Evolutionary conservation across 2,329 filamentous ascomycete species (phyloP), one percentile per base, ranked within the genome.

Genomic region (Fusarium sp.): DNA sequence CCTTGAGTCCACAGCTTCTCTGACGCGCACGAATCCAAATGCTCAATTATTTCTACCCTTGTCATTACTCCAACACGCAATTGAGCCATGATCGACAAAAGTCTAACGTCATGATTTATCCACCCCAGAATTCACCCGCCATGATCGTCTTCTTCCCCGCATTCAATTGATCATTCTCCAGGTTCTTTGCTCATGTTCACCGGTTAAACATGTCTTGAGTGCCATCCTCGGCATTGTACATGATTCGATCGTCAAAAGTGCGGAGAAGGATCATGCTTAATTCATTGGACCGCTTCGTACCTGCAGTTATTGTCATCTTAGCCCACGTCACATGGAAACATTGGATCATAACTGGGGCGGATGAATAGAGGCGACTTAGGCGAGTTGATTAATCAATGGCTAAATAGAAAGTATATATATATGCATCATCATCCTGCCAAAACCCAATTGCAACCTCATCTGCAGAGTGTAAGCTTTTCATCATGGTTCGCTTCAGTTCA

Each of bases 401-500:
- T 67, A 41, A 47, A 50, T 54, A 18, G 13, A 25, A 16, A 14
- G 9, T 25, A 14, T 45, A 23, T 54, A 47, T 59, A 67, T 60
- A 68, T 56, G 45, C n/a, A 42, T 53, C 49, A 14, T 28, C 34
- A 45, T 47, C 6, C n/a, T 5, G 13, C 7, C 1, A 21, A 18
- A 46, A 12, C 28, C 8, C 7, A 40, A 46, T n/a, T 47, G 58
- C 21, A 50, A 37, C 34, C 34, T 49, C 55, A 46, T 45, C 57
- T 48, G 27, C 25, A 55, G 21, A 40, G 55, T 40, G 28, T n/a
- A n/a, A 21, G 11, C 21, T 43, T 34, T 55, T 57, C 59, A 61
- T 41, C 40, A 71, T 71, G 68, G 64, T 71, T 51, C 62, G 55
- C 32, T 68, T 71, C 42, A 71, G 54, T 68, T 66, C 68, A 32